Percentiles rank a stretch among this genome's conserved stretches.
phyloP scores from a whole-genome alignment of 1,284 basidiomycete species.

The Pseudozyma tsukubaensis region DNA sequence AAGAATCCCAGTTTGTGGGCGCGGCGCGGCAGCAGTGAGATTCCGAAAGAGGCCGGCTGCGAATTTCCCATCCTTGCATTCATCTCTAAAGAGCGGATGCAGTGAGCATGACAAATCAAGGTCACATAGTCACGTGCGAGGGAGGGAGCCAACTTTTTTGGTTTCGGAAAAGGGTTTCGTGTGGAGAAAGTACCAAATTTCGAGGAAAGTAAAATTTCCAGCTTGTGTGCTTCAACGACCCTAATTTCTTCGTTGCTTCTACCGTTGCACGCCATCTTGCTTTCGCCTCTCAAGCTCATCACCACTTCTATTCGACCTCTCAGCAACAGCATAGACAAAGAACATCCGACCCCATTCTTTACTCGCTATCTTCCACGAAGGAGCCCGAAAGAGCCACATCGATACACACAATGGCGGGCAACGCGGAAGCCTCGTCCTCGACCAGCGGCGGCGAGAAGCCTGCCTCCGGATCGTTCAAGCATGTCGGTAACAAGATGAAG shows the following conservation, averaged over 20 bases:
- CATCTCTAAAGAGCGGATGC: background rate
- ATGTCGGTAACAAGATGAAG: conserved; percentile 69
- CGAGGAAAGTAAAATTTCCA: conserved; percentile 19
- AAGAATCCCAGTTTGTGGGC: conserved; percentile 1
- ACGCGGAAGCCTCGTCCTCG: conserved; percentile 18
- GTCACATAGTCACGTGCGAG: conserved; percentile 26
- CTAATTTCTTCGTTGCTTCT: background rate
- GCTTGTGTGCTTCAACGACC: background rate
- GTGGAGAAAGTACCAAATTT: conserved; percentile 26
- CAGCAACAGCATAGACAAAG: too few species aligned
- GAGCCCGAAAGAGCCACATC: too few species aligned
- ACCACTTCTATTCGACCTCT: background rate
- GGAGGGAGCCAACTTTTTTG: background rate
- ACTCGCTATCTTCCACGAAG: too few species aligned
- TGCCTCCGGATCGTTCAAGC: conserved; percentile 56
- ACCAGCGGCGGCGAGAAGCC: conserved; percentile 15
- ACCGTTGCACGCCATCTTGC: background rate
- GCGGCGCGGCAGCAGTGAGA: background rate
- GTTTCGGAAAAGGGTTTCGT: background rate
- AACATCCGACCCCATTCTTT: too few species aligned
- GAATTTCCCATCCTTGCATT: conserved; percentile 17
- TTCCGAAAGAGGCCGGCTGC: conserved; percentile 27
- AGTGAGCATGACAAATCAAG: conserved; percentile 33
- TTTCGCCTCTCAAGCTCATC: background rate
- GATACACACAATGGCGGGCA: conserved; percentile 19